Evolutionary conservation across 495 filamentous ascomycete genomes (phyloP), one percentile per base, ranked within the genome.

Genomic region (Astrothelium macrocarpum): DNA sequence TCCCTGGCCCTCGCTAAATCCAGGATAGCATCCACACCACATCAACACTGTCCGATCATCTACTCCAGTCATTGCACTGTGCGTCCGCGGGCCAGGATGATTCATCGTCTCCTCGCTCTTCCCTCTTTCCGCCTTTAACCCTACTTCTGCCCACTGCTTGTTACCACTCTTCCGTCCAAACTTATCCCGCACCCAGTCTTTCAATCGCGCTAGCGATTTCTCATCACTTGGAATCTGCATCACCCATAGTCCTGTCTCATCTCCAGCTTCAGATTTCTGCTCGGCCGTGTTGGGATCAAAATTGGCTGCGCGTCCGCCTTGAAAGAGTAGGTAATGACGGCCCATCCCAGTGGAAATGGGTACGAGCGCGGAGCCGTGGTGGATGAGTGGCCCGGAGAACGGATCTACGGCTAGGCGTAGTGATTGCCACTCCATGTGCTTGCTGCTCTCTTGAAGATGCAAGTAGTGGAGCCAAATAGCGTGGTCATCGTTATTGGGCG

Each of bases 341-440:
- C 80, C 81, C n/a, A 77, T 71, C 10, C 80, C 78, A 0, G 79
- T 80, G 0, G 66, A 73, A 16, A 82, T 56, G 0, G 79, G 77
- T 2, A 80, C 63, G 5, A 82, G 59, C 9, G 72, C 77, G 1
- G 72, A 78, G 20, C 74, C 76, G 1, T 64, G 67, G 49, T 56
- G 20, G 49, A 29, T 56, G 23, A 79, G 72, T 1, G 78, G 74
- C 5, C 64, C 66, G 0, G 71, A 68, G 2, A 79, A 62, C 0
- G 78, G 75, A 45, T 79, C 78, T 2, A 74, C 75, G 4, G 77
- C 76, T 62, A 79, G 79, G 0, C 66, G 63, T 12, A 76, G 59
- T 2, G 71, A 78, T 12, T 74, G 42, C 81, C 81, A 82, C 2
- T 67, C 69, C n/a, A 69, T 72, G 20, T 63, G 53, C 18, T 70